Conservation (phyloP, 2,329 filamentous ascomycete genomes). For the Lecanoromycetidae sp. region DNA sequence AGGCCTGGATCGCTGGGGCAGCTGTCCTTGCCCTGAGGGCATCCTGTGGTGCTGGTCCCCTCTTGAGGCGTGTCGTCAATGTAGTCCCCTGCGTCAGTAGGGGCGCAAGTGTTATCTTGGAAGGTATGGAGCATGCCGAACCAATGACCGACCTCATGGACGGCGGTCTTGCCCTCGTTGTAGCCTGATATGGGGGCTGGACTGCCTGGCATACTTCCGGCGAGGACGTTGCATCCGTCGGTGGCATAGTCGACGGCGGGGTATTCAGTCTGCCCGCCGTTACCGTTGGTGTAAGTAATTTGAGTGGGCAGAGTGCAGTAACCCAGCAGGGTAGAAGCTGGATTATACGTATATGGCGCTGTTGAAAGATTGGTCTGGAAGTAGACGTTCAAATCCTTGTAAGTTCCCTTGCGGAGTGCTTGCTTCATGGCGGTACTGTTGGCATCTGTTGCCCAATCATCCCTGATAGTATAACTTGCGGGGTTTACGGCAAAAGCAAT, state of each 20-base stretch:
- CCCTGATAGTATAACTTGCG: slow-evolving; percentile 40
- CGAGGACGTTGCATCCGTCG: slow-evolving; percentile 47
- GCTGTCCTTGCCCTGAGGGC: slow-evolving; percentile 39
- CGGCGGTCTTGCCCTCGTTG: slow-evolving; percentile 33
- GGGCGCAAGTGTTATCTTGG: slow-evolving; percentile 25
- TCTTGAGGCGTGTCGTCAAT: slow-evolving; percentile 35
- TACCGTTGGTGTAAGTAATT: slow-evolving; percentile 25
- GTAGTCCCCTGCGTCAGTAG: slow-evolving; percentile 30
- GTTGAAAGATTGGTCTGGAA: slow-evolving; percentile 43
- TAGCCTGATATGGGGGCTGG: slow-evolving; percentile 38
- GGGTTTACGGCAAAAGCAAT: slow-evolving; percentile 40
- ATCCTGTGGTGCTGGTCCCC: slow-evolving; percentile 47
- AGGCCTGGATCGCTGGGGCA: slow-evolving; percentile 35
- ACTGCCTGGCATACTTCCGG: slow-evolving; percentile 40
- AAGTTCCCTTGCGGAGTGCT: slow-evolving; percentile 41
- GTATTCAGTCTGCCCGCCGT: slow-evolving; percentile 4
- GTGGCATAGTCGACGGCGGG: slow-evolving; percentile 32
- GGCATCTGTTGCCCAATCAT: slow-evolving; percentile 41
- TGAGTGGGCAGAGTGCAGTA: slow-evolving; percentile 39
- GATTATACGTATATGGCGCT: slow-evolving; percentile 19
- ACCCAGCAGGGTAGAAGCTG: slow-evolving; percentile 35
- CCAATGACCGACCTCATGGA: slow-evolving; percentile 38
- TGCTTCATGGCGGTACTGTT: slow-evolving; percentile 42
- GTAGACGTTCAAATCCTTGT: slow-evolving; percentile 46
- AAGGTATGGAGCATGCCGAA: slow-evolving; percentile 36